A percentile compares a stretch with the other conserved stretches of the same genome.
These are phyloP conservation scores for Eragrostis curvula DNA, from an alignment of 176 grass and related monocot genomes.

Conservation along the genomic window DNA sequence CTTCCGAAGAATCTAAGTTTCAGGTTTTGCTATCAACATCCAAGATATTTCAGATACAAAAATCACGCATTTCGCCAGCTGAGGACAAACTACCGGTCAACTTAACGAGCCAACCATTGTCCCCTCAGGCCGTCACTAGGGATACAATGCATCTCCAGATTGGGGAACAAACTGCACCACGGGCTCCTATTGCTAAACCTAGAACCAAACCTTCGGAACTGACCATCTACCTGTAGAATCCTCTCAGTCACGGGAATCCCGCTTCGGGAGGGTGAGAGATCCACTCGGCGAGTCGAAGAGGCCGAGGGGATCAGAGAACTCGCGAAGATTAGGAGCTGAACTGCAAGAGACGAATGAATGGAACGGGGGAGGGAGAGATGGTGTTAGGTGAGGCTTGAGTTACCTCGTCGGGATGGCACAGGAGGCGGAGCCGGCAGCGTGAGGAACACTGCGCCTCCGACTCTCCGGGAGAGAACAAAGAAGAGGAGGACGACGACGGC, in stretches of 20 bases:
- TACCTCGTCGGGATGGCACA: constrained; percentile 25
- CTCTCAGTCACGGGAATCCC: neutral
- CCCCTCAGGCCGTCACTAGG: neutral
- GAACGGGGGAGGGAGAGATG: neutral
- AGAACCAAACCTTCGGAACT: neutral
- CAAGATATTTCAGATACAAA: neutral
- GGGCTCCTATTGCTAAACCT: constrained; percentile 3
- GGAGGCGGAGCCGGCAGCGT: constrained; percentile 13
- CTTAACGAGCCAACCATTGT: neutral
- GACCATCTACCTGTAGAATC: neutral
- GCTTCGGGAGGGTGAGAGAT: neutral
- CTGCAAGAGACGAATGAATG: neutral
- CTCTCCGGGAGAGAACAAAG: constrained; percentile 16
- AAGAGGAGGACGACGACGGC: constrained; percentile 24
- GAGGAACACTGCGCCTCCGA: neutral
- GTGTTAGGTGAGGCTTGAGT: neutral
- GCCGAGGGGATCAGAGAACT: neutral
- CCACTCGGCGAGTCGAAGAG: neutral
- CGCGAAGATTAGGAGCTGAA: neutral
- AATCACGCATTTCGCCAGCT: neutral
- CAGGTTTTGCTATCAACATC: neutral
- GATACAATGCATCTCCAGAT: neutral
- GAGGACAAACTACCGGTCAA: constrained; percentile 7
- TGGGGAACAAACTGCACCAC: neutral
- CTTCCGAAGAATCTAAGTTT: neutral